phyloP scores from a whole-genome alignment of 805 yeast genomes.

The Zygoascus flipseniorum region DNA sequence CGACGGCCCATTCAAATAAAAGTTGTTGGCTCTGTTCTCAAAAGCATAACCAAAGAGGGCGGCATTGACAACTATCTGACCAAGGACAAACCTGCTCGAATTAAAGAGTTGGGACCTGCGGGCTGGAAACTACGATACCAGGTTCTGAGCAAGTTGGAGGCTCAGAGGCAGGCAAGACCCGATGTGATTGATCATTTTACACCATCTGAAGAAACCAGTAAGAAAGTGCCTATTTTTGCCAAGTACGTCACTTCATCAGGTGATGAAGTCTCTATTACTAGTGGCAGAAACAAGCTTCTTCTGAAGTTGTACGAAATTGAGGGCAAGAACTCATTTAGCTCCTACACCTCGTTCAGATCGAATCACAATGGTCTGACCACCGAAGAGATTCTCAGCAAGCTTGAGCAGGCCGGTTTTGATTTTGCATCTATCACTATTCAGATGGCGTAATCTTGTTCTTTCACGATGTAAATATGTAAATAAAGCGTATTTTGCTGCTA shows the following conservation, averaged over 20 bases:
- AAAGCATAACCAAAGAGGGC: conserved; percentile 87
- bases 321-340: conserved; percentile 34
- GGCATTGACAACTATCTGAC: conserved; percentile 84
- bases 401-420: conserved; percentile 37
- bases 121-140: conserved; percentile 88
- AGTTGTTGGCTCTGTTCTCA: conserved; percentile 72
- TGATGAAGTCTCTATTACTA: conserved; percentile 40
- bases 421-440: conserved; percentile 11
- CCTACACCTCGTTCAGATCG: conserved; percentile 41
- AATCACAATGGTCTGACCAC: conserved; percentile 37
- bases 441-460: background rate
- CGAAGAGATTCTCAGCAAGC: conserved; percentile 41
- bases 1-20: conserved; percentile 46
- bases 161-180: conserved; percentile 34
- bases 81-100: conserved; percentile 81
- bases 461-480: no score
- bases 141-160: conserved; percentile 43
- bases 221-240: conserved; percentile 38
- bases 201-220: conserved; percentile 17
- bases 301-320: conserved; percentile 29
- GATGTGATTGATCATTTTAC: conserved; percentile 30
- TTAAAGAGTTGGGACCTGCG: conserved; percentile 83
- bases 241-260: conserved; percentile 35
- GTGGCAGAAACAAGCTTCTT: conserved; percentile 59
- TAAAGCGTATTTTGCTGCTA: no score